A percentile compares a stretch with the other conserved stretches of the same genome.
Evolutionary conservation across 2,329 filamentous ascomycete genomes (phyloP).

Genomic region (Colletotrichum sansevieriae): DNA sequence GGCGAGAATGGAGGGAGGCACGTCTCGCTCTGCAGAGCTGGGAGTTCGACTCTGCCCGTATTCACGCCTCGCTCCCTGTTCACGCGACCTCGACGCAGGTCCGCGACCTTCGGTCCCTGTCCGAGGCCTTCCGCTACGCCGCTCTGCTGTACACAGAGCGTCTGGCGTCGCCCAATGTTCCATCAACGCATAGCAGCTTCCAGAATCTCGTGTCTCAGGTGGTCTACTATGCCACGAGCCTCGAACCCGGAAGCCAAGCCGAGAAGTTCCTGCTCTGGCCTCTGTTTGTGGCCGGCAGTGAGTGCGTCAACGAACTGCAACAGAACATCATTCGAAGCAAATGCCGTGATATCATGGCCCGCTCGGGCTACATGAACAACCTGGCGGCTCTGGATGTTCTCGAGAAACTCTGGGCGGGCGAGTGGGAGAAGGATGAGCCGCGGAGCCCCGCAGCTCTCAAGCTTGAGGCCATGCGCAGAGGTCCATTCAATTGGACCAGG

Average conservation of each 20-base stretch:
- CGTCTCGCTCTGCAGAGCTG: conserved; percentile 82
- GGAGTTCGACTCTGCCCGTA: conserved; percentile 75
- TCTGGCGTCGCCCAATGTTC: conserved; percentile 80
- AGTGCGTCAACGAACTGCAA: conserved; percentile 86
- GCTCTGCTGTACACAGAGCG: conserved; percentile 92
- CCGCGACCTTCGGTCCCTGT: conserved; percentile 83
- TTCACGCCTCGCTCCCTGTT: conserved; percentile 64
- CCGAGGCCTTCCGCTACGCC: conserved; percentile 90
- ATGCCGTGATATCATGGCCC: conserved; percentile 87
- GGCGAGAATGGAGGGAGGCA: conserved; percentile 87
- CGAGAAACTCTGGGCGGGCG: conserved; percentile 83
- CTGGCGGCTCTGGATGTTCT: conserved; percentile 86
- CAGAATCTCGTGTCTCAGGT: conserved; percentile 86
- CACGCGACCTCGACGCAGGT: conserved; percentile 71
- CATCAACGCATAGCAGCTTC: conserved; percentile 81
- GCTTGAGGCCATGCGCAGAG: conserved; percentile 55
- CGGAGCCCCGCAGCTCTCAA: conserved; percentile 50
- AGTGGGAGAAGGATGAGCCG: conserved; percentile 56
- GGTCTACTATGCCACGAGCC: conserved; percentile 84
- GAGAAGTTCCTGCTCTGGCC: conserved; percentile 96
- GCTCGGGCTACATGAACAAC: conserved; percentile 95
- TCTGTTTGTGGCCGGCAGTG: conserved; percentile 88
- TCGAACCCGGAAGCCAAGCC: conserved; percentile 77
- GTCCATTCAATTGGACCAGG: conserved; percentile 70
- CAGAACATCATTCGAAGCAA: conserved; percentile 83